Percentiles rank a stretch among this genome's conserved stretches.
phyloP scores from a whole-genome alignment of 345 rosid species.

The Populus alba region DNA sequence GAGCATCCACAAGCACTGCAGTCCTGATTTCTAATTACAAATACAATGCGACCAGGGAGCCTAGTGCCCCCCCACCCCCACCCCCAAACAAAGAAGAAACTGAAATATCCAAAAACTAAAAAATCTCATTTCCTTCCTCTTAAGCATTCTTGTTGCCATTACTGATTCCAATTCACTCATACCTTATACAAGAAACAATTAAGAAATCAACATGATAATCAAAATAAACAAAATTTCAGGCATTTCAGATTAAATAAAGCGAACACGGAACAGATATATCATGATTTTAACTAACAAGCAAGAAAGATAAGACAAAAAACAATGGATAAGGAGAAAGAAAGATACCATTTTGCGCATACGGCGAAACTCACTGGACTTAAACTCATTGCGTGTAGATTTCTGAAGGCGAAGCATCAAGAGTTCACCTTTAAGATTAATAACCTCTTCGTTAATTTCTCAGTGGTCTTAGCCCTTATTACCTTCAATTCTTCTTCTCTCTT shows the following conservation, averaged over 20 bases:
- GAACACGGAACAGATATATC: background rate
- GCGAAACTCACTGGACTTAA: slow-evolving; percentile 84
- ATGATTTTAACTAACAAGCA: background rate
- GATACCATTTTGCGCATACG: slow-evolving; percentile 80
- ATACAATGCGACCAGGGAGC: background rate
- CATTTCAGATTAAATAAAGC: background rate
- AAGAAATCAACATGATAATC: background rate
- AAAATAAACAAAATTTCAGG: background rate
- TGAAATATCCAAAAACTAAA: background rate
- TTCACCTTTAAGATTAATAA: slow-evolving; percentile 87
- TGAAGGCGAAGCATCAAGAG: slow-evolving; percentile 85
- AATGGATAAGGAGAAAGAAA: slow-evolving; percentile 8
- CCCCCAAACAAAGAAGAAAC: background rate
- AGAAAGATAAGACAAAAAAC: background rate
- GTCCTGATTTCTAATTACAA: background rate
- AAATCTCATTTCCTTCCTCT: background rate
- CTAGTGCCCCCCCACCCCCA: background rate
- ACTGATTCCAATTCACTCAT: background rate
- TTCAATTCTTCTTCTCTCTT: slow-evolving; percentile 75
- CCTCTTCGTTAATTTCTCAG: slow-evolving; percentile 81
- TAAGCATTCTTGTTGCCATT: background rate
- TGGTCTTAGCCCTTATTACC: slow-evolving; percentile 64
- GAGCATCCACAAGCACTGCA: background rate
- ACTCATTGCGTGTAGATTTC: slow-evolving; percentile 82
- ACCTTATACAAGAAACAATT: background rate